phyloP scores from a whole-genome alignment of 2,329 filamentous ascomycete genomes.

The Pseudogymnoascus sp. region DNA sequence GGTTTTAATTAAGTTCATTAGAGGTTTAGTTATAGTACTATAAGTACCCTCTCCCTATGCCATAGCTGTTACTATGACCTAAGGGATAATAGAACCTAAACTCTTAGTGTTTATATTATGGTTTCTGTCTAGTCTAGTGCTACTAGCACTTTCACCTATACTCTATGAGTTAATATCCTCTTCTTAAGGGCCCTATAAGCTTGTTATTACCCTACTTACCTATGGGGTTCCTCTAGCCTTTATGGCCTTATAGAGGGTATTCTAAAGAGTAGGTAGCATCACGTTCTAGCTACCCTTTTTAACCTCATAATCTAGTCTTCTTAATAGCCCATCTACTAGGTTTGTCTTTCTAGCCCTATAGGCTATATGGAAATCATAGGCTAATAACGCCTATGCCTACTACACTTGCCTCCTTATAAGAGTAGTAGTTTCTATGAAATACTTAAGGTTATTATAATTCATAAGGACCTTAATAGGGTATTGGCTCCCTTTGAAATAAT shows the following conservation, averaged over 20 bases:
- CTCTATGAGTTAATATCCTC: too few relatives aligned
- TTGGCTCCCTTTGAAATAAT: neutral
- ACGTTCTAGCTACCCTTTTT: neutral
- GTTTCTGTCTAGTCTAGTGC: neutral
- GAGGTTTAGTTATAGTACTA: neutral
- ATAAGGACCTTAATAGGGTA: neutral
- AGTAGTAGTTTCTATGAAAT: too few relatives aligned
- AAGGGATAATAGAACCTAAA: neutral
- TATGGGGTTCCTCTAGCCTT: neutral
- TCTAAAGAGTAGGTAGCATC: neutral
- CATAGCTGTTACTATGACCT: neutral
- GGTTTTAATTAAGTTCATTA: neutral
- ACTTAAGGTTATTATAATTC: slow-evolving; percentile 9
- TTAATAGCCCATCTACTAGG: neutral
- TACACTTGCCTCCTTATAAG: neutral
- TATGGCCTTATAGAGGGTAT: neutral
- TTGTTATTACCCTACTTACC: neutral
- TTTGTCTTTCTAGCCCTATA: neutral
- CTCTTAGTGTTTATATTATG: neutral
- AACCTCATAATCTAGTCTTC: neutral
- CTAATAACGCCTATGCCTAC: neutral
- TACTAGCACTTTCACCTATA: too few relatives aligned
- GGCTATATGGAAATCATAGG: neutral
- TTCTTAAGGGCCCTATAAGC: too few relatives aligned
- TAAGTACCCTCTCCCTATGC: neutral